Percentiles rank a stretch among this genome's conserved stretches.
Evolutionary conservation across 2,329 filamentous ascomycete species (phyloP).

Genomic region (Penicillium hordei): DNA sequence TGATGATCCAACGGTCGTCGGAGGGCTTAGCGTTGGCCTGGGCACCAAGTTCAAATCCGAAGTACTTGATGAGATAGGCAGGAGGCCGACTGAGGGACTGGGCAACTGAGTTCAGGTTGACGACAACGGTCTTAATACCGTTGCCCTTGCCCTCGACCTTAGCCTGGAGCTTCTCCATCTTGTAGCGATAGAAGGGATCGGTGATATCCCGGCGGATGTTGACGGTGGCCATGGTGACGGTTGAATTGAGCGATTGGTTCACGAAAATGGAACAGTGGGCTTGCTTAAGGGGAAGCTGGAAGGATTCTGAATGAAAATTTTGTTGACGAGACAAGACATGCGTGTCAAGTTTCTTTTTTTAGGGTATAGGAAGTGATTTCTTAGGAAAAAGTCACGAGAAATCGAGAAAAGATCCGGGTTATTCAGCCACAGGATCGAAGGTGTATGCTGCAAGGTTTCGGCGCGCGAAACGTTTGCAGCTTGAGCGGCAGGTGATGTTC

Average conservation of each 20-base stretch:
- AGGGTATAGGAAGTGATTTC: slow-evolving; percentile 38
- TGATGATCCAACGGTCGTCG: slow-evolving; percentile 99
- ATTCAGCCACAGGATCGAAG: slow-evolving; percentile 90
- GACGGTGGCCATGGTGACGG: slow-evolving; percentile 87
- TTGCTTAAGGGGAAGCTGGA: slow-evolving; percentile 36
- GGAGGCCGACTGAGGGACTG: slow-evolving; percentile 88
- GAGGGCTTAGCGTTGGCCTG: slow-evolving; percentile 97
- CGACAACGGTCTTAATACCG: slow-evolving; percentile 98
- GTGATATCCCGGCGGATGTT: slow-evolving; percentile 98
- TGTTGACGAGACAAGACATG: slow-evolving; percentile 60
- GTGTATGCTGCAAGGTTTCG: slow-evolving; percentile 88
- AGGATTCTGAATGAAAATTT: slow-evolving; percentile 47
- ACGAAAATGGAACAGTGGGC: slow-evolving; percentile 30
- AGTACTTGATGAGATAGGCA: slow-evolving; percentile 98
- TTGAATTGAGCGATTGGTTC: slow-evolving; percentile 25
- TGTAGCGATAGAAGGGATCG: slow-evolving; percentile 99
- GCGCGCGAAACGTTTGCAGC: slow-evolving; percentile 95
- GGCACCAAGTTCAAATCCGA: slow-evolving; percentile 96
- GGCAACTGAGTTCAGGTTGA: slow-evolving; percentile 93
- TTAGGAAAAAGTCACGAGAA: slow-evolving; percentile 27
- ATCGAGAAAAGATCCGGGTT: slow-evolving; percentile 25
- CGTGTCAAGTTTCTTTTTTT: slow-evolving; percentile 41
- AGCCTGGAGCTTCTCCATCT: slow-evolving; percentile 98
- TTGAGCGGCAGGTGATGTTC: slow-evolving; percentile 90
- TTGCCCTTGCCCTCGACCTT: slow-evolving; percentile 99